Evolutionary conservation across 129 eudicot genomes (phyloP), one percentile per base, ranked within the genome.

Genomic region (Tagetes patula): DNA sequence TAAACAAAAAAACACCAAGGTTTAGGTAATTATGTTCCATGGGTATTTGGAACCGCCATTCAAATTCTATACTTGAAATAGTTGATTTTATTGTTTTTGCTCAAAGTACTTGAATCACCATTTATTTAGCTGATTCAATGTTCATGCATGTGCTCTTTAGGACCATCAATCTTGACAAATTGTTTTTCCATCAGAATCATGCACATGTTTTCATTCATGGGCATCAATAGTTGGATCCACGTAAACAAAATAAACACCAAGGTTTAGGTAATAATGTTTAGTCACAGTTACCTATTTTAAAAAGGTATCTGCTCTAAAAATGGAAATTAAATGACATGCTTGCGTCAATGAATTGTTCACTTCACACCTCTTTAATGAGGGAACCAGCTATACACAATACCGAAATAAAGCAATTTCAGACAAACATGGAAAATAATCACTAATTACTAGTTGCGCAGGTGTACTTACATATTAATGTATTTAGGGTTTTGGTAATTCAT

Each of bases 261-360:
- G 30, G 67, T 36, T 61, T 36, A 61, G 67, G 30, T 36, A 59
- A 33, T 59, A 36, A 36, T 12, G 66, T 60, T 12, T 30, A 0
- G 3, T 3, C 42, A 36, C 30, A 60, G 1, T 12, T 61, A 61
- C 42, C 38, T 61, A 61, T 12, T 61, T 36, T 61, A 20, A 11
- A 34, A 34, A 11, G 41, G 66, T 30, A 32, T 34, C 8, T 33
- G 27, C 36, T 10, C 67, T 36, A 30, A 36, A 36, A 61, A 61
- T 34, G 67, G 67, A 13, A 36, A 61, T 43, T 36, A 61, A 61
- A 34, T 61, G 67, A 34, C 36, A 30, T 4, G 43, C 43, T 33
- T 61, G 43, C 30, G 5, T 61, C 67, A 61, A 61, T 36, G 67
- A 61, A 11, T 34, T 61, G 8, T 36, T 34, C 67, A 61, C 67